Evolutionary conservation across 805 yeast genomes (phyloP), one percentile per base, ranked within the genome.

Genomic region (Wickerhamiella cacticola): DNA sequence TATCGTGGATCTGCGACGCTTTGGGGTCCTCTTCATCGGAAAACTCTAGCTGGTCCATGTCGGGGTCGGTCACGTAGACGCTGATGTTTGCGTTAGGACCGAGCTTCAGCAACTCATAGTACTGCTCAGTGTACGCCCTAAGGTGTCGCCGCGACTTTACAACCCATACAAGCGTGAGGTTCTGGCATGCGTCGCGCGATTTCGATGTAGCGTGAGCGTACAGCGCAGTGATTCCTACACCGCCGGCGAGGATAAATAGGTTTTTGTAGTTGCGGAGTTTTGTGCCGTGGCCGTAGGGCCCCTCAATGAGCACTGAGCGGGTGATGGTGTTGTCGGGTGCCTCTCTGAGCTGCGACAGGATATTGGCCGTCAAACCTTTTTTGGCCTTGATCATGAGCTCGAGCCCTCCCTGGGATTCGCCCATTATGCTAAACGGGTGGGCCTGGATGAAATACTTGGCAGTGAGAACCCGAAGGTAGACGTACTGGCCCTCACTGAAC

Each of bases 211-310:
- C 79, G 50, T 73, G 68, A 1, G 78, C 65, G 48, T 70, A 69
- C 38, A 75, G 64, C 1, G 76, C 80, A 0, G 83, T 75, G 56
- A 78, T 70, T n/a, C 84, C 84, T 48, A 75, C 75, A 6, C 83
- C 84, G 3, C 83, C 83, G 1, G 81, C 79, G 24, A 78, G 61
- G 42, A 77, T 69, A 6, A 77, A 61, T 1, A 73, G 68, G 29
- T 68, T 65, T 24, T 67, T 67, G 55, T 72, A 75, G 26, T 29
- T 29, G 15, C 15, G n/a, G 5, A 48, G 26, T 12, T 77, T 76
- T 42, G 56, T 57, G 8, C 68, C 62, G 8, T 66, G 63, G 1
- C 83, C 83, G 54, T 79, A 78, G 0, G 81, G 79, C 0, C 84
- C 84, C 55, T 78, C 84, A 22, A 78, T 66, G 5, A 74, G 53